Percentiles rank a stretch among this genome's conserved stretches.
Evolutionary conservation across 139 green algal genomes (phyloP).

Genomic region (Haematococcus lacustris): DNA sequence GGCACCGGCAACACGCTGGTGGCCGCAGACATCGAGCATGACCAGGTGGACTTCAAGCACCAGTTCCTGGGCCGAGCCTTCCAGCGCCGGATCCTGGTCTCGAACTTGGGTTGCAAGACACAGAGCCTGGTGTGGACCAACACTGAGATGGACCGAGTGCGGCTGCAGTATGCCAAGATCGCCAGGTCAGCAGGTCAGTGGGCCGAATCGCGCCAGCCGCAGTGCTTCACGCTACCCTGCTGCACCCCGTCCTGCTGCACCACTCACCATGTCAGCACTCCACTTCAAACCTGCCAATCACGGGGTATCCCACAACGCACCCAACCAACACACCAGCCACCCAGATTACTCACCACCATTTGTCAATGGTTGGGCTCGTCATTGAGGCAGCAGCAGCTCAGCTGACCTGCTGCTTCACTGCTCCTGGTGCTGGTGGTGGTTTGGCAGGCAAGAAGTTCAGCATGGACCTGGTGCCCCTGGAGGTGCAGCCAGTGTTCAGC

Average conservation of each 20-base stretch:
- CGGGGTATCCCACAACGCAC: too few relatives aligned
- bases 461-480: conserved; percentile 18
- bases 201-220: too few relatives aligned
- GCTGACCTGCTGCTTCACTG: too few relatives aligned
- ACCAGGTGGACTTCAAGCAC: conserved; percentile 52
- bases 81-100: conserved; percentile 34
- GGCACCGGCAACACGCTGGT: conserved; percentile 58
- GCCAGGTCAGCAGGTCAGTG: conserved; percentile 17
- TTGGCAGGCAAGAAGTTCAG: conserved; percentile 40
- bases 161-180: conserved; percentile 23
- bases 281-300: too few relatives aligned
- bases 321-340: too few relatives aligned
- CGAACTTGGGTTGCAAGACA: conserved; percentile 53
- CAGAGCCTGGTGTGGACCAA: conserved; percentile 56
- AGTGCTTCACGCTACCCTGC: too few relatives aligned
- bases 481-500: conserved; percentile 46
- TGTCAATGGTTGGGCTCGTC: too few relatives aligned
- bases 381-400: too few relatives aligned
- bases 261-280: too few relatives aligned
- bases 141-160: conserved; percentile 31
- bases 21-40: conserved; percentile 20
- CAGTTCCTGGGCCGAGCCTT: conserved; percentile 59
- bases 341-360: too few relatives aligned
- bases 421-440: too few relatives aligned
- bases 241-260: too few relatives aligned